Conservation (phyloP, 2,329 filamentous ascomycete species). For the Sphaerulina vaccinii region DNA sequence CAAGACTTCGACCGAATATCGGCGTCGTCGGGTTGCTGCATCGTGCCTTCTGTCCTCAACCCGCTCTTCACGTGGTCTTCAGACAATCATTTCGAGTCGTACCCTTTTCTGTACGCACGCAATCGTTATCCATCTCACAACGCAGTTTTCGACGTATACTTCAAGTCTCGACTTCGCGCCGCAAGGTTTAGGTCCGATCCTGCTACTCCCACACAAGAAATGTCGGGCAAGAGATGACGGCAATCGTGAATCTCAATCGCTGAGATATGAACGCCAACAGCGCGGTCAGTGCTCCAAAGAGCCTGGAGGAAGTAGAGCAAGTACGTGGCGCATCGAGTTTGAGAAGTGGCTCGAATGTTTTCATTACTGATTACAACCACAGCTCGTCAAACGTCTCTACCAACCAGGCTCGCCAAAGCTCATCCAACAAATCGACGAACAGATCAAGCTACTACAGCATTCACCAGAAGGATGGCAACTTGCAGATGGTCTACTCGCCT, state of each 20-base stretch:
- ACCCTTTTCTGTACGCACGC: neutral
- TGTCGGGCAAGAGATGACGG: slow-evolving; percentile 13
- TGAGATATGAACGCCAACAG: slow-evolving; percentile 17
- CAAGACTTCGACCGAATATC: neutral
- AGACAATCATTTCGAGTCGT: neutral
- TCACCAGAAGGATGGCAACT: slow-evolving; percentile 82
- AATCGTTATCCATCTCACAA: neutral
- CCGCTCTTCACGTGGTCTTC: neutral
- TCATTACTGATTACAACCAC: neutral
- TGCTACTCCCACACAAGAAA: neutral
- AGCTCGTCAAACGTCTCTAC: slow-evolving; percentile 53
- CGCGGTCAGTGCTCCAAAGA: slow-evolving; percentile 20
- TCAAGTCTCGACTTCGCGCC: neutral
- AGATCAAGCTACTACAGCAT: slow-evolving; percentile 74
- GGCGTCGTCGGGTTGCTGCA: neutral
- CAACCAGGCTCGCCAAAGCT: slow-evolving; percentile 46
- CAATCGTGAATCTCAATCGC: slow-evolving; percentile 10
- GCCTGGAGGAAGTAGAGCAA: slow-evolving; percentile 24
- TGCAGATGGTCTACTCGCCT: slow-evolving; percentile 70
- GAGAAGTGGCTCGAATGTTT: neutral
- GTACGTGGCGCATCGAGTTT: slow-evolving; percentile 8
- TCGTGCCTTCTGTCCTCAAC: neutral
- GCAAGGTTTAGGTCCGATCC: neutral
- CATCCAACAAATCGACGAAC: slow-evolving; percentile 62
- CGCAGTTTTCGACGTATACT: neutral